phyloP scores from a whole-genome alignment of 2,329 filamentous ascomycete species.

The Diaporthe ampelina region DNA sequence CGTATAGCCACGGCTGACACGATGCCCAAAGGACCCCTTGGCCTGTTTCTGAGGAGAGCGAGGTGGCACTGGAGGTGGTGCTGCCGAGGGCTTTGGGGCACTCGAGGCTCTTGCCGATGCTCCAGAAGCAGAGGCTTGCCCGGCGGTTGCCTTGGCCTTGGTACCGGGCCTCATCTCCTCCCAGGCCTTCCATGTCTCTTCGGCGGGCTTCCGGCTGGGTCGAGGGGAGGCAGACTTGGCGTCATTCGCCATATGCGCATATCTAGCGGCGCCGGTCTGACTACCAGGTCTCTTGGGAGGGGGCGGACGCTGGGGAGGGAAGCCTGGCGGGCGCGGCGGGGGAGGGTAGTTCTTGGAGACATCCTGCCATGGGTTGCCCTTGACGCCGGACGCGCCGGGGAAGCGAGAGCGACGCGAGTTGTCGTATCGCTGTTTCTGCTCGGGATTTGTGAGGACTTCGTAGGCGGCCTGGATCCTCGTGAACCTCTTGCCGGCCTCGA shows the following conservation, averaged over 20 bases:
- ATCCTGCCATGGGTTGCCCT: conserved; percentile 70
- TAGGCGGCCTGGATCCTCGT: conserved; percentile 89
- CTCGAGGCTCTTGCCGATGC: conserved; percentile 34
- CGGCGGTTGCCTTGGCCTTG: conserved; percentile 41
- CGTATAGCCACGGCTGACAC: conserved; percentile 61
- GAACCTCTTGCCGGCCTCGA: conserved; percentile 85
- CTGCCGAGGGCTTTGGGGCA: conserved; percentile 27
- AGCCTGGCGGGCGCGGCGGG: conserved; percentile 56
- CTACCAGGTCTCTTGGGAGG: conserved; percentile 44
- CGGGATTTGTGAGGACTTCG: conserved; percentile 74
- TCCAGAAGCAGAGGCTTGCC: conserved; percentile 42
- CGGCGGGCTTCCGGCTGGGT: conserved; percentile 41
- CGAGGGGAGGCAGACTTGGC: conserved; percentile 41
- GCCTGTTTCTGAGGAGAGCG: conserved; percentile 67
- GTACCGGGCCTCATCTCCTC: conserved; percentile 50
- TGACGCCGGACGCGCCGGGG: conserved; percentile 69
- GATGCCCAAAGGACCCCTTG: conserved; percentile 67
- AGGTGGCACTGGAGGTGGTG: conserved; percentile 59
- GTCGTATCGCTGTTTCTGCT: conserved; percentile 65
- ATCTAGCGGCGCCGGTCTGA: conserved; percentile 37
- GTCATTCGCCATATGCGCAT: conserved; percentile 42
- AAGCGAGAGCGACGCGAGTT: conserved; percentile 59
- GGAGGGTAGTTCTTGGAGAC: conserved; percentile 63
- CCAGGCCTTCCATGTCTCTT: conserved; percentile 52
- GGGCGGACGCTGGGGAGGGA: conserved; percentile 47